Evolutionary conservation across 139 green algal species (phyloP), one percentile per base, ranked within the genome.

Genomic region (Auxenochlorella pyrenoidosa): DNA sequence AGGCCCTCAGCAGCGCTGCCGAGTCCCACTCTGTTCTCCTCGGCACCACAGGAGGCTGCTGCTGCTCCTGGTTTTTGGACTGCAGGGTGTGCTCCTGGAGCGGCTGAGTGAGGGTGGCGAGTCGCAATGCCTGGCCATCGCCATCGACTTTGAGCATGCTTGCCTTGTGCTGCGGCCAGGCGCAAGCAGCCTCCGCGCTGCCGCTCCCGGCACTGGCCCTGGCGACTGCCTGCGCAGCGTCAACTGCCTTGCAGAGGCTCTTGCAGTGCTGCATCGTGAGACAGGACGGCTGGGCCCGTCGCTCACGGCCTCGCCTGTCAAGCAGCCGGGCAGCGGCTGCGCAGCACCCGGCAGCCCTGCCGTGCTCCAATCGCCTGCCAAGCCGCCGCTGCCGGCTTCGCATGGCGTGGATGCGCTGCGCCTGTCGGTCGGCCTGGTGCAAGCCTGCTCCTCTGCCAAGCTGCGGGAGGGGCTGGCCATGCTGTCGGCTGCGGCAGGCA

Each of bases 381-480:
- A 90, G 79, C 54, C 86, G 38, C 86, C 89, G 65, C 54, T 84
- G 51, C 79, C 47, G 1, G 34, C 32, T 21, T 40, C 68, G 34
- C 54, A 65, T 30, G 72, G 73, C 41, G 44, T 38, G 0, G 73
- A 78, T 5, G 41, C 41, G 5, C 40, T 92, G 41, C 41, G 75
- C 30, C 6, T 82, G 21, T 80, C 77, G 13, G 60, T 88, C 18
- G 59, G 26, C 22, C 60, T 90, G 34, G 40, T 87, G 24, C 80
- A 86, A 71, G 41, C 75, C 16, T 76, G 80, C 81, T 59, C 30
- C n/a, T 40, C 80, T 1, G 34, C 66, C 63, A n/a, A 84, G 70
- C 65, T 91, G 66, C 79, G 85, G 8, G 88, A 91, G 68, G 88
- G 88, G 19, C 77, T 87, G 54, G 72, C 88, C 2, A 76, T 89